A percentile compares a stretch with the other conserved stretches of the same genome.
Conservation (phyloP, 345 rosid species). For the Eucalyptus viminalis region DNA sequence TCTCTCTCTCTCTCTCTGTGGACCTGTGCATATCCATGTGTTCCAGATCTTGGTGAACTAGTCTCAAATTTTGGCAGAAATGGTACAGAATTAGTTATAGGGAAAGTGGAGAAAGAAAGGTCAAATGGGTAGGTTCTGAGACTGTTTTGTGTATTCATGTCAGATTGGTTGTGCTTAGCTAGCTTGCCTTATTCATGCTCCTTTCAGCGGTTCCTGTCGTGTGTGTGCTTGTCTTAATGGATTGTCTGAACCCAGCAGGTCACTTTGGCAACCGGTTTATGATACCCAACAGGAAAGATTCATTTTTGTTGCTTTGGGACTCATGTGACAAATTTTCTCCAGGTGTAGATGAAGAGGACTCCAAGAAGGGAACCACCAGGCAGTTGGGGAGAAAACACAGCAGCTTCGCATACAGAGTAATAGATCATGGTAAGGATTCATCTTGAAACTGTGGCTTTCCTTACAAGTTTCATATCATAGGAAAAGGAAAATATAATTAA, state of each 20-base stretch:
- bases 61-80: neutral
- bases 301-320: neutral
- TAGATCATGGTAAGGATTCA: constrained; percentile 15
- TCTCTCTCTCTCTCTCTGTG: neutral
- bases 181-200: neutral
- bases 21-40: neutral
- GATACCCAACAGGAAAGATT: neutral
- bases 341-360: neutral
- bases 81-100: neutral
- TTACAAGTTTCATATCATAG: neutral
- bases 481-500: neutral
- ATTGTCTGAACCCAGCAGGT: neutral
- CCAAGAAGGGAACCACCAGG: neutral
- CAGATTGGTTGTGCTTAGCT: neutral
- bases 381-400: neutral
- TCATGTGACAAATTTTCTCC: neutral
- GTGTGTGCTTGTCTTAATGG: neutral
- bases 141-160: neutral
- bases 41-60: neutral
- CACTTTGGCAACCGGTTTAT: neutral
- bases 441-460: neutral
- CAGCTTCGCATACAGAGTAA: constrained; percentile 9
- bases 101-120: neutral
- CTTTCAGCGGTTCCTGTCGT: neutral
- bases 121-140: neutral